Evolutionary conservation across 805 yeast genomes (phyloP).

Genomic region (Suhomyces faveliae): DNA sequence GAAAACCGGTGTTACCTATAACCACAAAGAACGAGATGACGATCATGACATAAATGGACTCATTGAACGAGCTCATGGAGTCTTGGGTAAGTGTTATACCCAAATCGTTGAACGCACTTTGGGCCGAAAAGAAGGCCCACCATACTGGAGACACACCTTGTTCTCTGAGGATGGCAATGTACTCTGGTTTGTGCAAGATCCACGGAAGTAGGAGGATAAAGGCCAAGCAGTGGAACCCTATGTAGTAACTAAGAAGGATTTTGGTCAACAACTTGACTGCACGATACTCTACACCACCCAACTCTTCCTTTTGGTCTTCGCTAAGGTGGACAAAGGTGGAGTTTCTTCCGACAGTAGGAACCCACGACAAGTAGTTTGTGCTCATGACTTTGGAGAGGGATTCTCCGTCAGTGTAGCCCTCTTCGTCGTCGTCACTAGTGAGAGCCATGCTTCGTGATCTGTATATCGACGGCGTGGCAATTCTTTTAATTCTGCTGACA

Average conservation of each 20-base stretch:
- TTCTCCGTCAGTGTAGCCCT: neutral
- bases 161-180: constrained; percentile 42
- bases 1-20: constrained; percentile 94
- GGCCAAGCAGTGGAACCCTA: constrained; percentile 70
- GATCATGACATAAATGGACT: constrained; percentile 63
- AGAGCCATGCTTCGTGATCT: constrained; percentile 2
- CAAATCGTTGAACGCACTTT: constrained; percentile 78
- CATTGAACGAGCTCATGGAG: constrained; percentile 68
- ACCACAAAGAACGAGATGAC: constrained; percentile 69
- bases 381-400: constrained; percentile 36
- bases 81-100: constrained; percentile 82
- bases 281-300: constrained; percentile 96
- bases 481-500: neutral
- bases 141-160: constrained; percentile 75
- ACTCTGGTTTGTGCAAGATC: constrained; percentile 38
- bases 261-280: constrained; percentile 75
- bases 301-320: constrained; percentile 83
- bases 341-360: constrained; percentile 89
- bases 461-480: neutral
- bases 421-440: constrained; percentile 10
- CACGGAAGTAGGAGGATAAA: constrained; percentile 60
- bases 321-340: constrained; percentile 84
- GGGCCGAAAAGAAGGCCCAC: constrained; percentile 91
- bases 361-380: constrained; percentile 78
- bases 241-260: constrained; percentile 62